phyloP scores from a whole-genome alignment of 805 yeast species.

The Yamadazyma akitaensis region DNA sequence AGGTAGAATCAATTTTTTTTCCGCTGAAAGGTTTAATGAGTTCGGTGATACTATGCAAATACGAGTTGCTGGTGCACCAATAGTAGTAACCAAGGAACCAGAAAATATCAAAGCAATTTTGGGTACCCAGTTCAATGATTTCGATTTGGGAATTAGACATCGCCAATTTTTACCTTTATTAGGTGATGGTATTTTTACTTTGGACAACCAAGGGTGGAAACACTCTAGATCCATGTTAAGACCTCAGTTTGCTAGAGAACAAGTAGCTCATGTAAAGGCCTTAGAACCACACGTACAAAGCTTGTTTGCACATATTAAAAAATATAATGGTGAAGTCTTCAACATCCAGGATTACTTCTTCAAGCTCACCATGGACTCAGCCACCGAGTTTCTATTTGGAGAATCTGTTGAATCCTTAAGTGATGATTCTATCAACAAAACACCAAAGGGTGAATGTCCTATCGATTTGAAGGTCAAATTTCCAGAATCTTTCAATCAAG shows the following conservation, averaged over 20 bases:
- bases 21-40: constrained; percentile 13
- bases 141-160: constrained; percentile 38
- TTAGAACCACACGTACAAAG: constrained; percentile 41
- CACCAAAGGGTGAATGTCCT: constrained; percentile 15
- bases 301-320: constrained; percentile 29
- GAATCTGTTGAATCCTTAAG: constrained; percentile 33
- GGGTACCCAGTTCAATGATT: constrained; percentile 42
- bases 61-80: constrained; percentile 19
- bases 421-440: constrained; percentile 19
- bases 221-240: constrained; percentile 42
- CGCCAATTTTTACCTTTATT: constrained; percentile 34
- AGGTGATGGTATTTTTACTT: constrained; percentile 44
- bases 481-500: constrained; percentile 31
- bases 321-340: constrained; percentile 23
- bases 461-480: constrained; percentile 33
- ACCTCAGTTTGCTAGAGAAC: constrained; percentile 44
- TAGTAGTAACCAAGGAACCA: constrained; percentile 33
- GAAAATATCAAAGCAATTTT: constrained; percentile 41
- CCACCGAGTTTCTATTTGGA: constrained; percentile 42
- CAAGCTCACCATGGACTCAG: constrained; percentile 38
- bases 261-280: constrained; percentile 36
- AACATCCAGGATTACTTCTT: constrained; percentile 39
- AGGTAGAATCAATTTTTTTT: constrained; percentile 21
- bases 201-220: constrained; percentile 43
- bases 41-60: constrained; percentile 6